Conservation (phyloP, 192 early-diverging fungal species). For the Paraglomus occultum region DNA sequence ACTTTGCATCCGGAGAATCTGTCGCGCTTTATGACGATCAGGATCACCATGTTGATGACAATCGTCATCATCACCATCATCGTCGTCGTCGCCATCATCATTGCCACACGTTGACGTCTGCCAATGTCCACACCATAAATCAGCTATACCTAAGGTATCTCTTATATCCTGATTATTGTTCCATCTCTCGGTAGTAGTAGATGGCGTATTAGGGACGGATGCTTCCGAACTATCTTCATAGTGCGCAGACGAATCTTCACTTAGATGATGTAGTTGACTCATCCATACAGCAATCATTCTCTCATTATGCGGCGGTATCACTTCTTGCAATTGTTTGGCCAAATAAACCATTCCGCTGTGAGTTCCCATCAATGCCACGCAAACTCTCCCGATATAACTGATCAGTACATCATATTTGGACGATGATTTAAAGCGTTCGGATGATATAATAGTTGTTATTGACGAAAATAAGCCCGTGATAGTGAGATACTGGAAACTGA, state of each 20-base stretch:
- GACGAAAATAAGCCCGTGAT: constrained; percentile 13
- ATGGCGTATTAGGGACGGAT: not conserved
- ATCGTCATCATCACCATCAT: constrained; percentile 21
- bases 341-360: constrained; percentile 23
- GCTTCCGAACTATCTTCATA: constrained; percentile 11
- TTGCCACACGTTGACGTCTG: constrained; percentile 13
- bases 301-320: not conserved
- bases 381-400: constrained; percentile 22
- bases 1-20: constrained; percentile 30
- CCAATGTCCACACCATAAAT: constrained; percentile 31
- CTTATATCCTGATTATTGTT: constrained; percentile 18
- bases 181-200: not conserved
- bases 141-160: constrained; percentile 26
- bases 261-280: constrained; percentile 5
- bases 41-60: constrained; percentile 3
- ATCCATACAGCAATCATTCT: constrained; percentile 21
- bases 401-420: constrained; percentile 14
- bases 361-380: constrained; percentile 15
- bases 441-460: constrained; percentile 20
- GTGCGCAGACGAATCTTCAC: not conserved
- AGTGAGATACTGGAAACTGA: constrained; percentile 26
- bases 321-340: constrained; percentile 24
- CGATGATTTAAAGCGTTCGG: constrained; percentile 1
- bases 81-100: constrained; percentile 34
- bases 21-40: constrained; percentile 24